These are phyloP conservation scores for Exophiala oligosperma DNA, from an alignment of 2,329 filamentous ascomycete genomes.

Conservation along the genomic window DNA sequence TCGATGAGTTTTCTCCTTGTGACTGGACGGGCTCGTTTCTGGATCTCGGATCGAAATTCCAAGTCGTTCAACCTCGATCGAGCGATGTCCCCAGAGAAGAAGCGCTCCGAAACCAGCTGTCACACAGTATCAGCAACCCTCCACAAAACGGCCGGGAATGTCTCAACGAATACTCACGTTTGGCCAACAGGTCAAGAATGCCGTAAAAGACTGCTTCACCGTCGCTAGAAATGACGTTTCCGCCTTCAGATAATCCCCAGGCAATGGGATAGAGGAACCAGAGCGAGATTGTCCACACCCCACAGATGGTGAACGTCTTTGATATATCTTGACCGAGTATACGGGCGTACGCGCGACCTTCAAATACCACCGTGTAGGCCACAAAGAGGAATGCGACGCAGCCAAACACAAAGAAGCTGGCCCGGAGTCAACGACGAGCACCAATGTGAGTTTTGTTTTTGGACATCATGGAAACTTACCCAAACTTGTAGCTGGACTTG, in stretches of 20 bases:
- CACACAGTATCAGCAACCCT: slow-evolving; percentile 1
- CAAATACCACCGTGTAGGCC: slow-evolving; percentile 58
- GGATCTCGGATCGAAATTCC: slow-evolving; percentile 25
- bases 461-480: slow-evolving; percentile 46
- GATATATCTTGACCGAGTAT: slow-evolving; percentile 56
- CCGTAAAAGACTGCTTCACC: slow-evolving; percentile 70
- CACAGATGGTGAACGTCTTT: slow-evolving; percentile 56
- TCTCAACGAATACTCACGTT: slow-evolving; percentile 9
- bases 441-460: background rate
- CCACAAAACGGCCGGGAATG: background rate
- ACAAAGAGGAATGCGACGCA: slow-evolving; percentile 59
- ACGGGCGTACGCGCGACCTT: slow-evolving; percentile 58
- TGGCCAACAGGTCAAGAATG: slow-evolving; percentile 53
- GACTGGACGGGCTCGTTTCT: slow-evolving; percentile 4
- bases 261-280: slow-evolving; percentile 67
- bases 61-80: slow-evolving; percentile 59
- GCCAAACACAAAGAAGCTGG: slow-evolving; percentile 60
- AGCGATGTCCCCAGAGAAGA: slow-evolving; percentile 63
- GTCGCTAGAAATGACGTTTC: slow-evolving; percentile 65
- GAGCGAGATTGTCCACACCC: slow-evolving; percentile 59
- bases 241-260: slow-evolving; percentile 65
- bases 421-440: background rate
- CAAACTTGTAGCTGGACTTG: slow-evolving; percentile 57
- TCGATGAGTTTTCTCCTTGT: slow-evolving; percentile 16
- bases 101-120: slow-evolving; percentile 53